Percentiles rank a stretch among this genome's conserved stretches.
These are phyloP conservation scores for Termitomyces sp. DNA, from an alignment of 768 basidiomycete species.

Conservation along the genomic window DNA sequence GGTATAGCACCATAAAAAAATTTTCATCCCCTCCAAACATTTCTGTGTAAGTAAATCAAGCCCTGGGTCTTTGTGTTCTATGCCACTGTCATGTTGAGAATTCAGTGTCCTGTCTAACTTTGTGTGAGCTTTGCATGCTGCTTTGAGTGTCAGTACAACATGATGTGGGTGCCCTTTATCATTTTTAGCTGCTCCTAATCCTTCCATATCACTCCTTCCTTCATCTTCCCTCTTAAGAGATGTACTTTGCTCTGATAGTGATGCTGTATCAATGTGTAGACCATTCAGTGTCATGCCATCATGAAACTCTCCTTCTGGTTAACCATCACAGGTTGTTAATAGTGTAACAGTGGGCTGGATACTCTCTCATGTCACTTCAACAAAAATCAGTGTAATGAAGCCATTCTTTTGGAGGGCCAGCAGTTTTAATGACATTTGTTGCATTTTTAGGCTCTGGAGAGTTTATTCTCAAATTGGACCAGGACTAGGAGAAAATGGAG, in stretches of 20 bases:
- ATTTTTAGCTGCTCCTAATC: background rate
- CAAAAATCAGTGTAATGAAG: background rate
- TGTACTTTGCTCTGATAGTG: too few relatives aligned
- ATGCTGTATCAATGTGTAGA: background rate
- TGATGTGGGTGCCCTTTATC: background rate
- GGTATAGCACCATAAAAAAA: slow-evolving; percentile 3
- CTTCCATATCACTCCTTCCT: background rate
- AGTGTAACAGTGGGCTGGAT: too few relatives aligned
- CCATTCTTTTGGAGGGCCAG: background rate
- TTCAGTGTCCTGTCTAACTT: background rate
- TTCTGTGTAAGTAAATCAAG: slow-evolving; percentile 2
- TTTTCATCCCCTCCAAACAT: slow-evolving; percentile 2
- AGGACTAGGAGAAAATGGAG: too few relatives aligned
- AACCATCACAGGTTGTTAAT: too few relatives aligned
- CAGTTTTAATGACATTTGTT: background rate
- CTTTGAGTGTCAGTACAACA: background rate
- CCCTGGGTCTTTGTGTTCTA: slow-evolving; percentile 2
- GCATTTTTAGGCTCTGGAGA: too few relatives aligned
- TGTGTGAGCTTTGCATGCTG: background rate
- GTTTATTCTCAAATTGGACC: too few relatives aligned
- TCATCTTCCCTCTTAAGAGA: background rate
- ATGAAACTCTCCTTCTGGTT: background rate
- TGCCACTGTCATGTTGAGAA: background rate
- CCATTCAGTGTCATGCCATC: background rate
- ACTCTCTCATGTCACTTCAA: background rate